Conservation (phyloP, 2,329 filamentous ascomycete species). For the Oidium heveae region DNA sequence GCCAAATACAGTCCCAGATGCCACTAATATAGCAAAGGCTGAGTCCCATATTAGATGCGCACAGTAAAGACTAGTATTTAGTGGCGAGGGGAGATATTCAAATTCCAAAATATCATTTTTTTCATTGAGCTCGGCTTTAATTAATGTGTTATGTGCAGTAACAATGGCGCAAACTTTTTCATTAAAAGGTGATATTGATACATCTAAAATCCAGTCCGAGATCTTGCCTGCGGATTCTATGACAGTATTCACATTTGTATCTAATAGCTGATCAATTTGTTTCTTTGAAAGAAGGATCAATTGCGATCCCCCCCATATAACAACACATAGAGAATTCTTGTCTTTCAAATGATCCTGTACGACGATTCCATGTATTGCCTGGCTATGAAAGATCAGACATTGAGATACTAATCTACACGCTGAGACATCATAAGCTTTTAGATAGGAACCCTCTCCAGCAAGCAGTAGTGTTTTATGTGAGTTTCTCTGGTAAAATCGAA, state of each 20-base stretch:
- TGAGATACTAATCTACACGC: conserved; percentile 17
- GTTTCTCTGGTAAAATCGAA: conserved; percentile 22
- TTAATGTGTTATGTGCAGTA: conserved; percentile 69
- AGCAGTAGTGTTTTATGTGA: conserved; percentile 21
- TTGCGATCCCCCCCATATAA: conserved; percentile 47
- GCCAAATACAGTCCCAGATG: conserved; percentile 80
- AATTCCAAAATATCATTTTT: conserved; percentile 14
- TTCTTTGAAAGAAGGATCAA: conserved; percentile 16
- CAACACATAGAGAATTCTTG: conserved; percentile 14
- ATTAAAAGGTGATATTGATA: conserved; percentile 23
- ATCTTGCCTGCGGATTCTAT: conserved; percentile 19
- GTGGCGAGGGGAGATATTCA: conserved; percentile 32
- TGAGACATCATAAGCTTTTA: conserved; percentile 23
- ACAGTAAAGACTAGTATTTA: conserved; percentile 70
- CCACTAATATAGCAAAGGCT: conserved; percentile 38
- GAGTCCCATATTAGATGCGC: conserved; percentile 45
- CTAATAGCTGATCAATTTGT: conserved; percentile 4
- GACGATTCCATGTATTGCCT: conserved; percentile 51
- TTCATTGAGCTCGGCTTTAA: conserved; percentile 20
- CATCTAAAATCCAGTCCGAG: conserved; percentile 59
- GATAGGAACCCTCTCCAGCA: conserved; percentile 31
- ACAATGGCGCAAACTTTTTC: conserved; percentile 30
- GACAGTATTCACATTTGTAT: conserved; percentile 4
- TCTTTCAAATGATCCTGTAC: conserved; percentile 13
- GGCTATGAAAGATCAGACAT: conserved; percentile 33